Conservation (phyloP, 2,329 filamentous ascomycete genomes). For the Botrytis tulipae region DNA sequence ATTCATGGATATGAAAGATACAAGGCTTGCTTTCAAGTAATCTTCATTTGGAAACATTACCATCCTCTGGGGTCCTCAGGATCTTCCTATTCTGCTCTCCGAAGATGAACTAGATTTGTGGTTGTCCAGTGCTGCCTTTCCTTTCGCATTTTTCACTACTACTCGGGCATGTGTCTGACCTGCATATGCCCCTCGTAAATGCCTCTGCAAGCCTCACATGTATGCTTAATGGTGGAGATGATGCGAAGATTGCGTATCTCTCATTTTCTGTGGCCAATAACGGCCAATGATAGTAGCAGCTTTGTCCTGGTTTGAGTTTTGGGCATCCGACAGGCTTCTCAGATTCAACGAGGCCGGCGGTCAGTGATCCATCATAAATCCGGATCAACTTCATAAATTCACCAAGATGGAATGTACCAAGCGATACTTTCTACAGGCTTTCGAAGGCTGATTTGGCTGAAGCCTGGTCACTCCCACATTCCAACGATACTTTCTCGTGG, state of each 20-base stretch:
- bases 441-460: background rate
- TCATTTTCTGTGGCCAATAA: background rate
- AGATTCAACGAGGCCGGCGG: background rate
- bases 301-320: background rate
- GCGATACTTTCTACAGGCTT: background rate
- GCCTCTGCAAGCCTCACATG: background rate
- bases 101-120: slow-evolving; percentile 2
- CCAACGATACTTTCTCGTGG: background rate
- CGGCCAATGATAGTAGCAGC: background rate
- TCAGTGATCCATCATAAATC: background rate
- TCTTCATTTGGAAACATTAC: background rate
- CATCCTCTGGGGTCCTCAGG: slow-evolving; percentile 18
- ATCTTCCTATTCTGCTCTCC: slow-evolving; percentile 17
- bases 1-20: slow-evolving; percentile 8
- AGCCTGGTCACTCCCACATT: background rate
- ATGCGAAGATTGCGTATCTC: slow-evolving; percentile 22
- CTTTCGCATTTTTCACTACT: slow-evolving; percentile 7
- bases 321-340: background rate
- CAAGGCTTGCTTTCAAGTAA: background rate
- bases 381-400: background rate
- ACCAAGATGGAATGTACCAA: background rate
- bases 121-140: background rate
- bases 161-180: slow-evolving; percentile 16
- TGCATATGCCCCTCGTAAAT: slow-evolving; percentile 19
- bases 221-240: slow-evolving; percentile 2